Base-by-base conservation (phyloP, 2,329 filamentous ascomycete species). In the Tolypocladium endophyticum region DNA sequence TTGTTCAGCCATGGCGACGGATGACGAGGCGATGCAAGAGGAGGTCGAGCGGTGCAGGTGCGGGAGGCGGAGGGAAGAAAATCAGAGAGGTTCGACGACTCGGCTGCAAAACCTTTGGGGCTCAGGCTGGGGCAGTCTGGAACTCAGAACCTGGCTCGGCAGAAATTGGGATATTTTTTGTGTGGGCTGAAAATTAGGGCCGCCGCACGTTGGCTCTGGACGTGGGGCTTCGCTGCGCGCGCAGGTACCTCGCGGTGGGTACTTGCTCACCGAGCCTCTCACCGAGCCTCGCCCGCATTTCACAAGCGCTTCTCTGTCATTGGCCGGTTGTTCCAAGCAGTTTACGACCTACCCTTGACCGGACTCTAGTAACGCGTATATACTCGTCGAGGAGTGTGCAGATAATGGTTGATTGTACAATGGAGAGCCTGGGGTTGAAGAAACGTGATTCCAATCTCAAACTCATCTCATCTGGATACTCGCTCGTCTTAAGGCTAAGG, bases 1-100 rank as follows among this genome's bases (percentile, higher is more conserved):
- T 86, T 93, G 89, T 86, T 94, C 90, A 84, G 89, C 87, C 90
- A 94, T 94, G 73, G 73, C 79, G 75, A 72, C 73, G 71, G 74
- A 76, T 73, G 73, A 74, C 69, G 69, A 72, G 72, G 73, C 72
- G 72, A 73, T 76, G 71, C 68, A 69, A 69, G 69, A 67, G 68
- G 66, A 64, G 57, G 58, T 62, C 60, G 65, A 61, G 61, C 61
- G 61, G 62, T 63, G 66, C 65, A 62, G 16, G 69, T 71, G 66
- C 66, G 65, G 70, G 68, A 73, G 74, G 70, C 47, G 67, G 43
- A 66, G 71, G 71, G 68, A 68, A 70, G 72, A 66, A 65, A 67
- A 61, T 61, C 63, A 57, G 67, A 67, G 65, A 68, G 64, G 66
- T 58, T 58, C 55, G 60, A 58, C 57, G 67, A 61, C 63, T 65